Percentiles rank a stretch among this genome's conserved stretches.
These are phyloP conservation scores for Boletus sp. DNA, from an alignment of 768 basidiomycete genomes.

Conservation along the genomic window DNA sequence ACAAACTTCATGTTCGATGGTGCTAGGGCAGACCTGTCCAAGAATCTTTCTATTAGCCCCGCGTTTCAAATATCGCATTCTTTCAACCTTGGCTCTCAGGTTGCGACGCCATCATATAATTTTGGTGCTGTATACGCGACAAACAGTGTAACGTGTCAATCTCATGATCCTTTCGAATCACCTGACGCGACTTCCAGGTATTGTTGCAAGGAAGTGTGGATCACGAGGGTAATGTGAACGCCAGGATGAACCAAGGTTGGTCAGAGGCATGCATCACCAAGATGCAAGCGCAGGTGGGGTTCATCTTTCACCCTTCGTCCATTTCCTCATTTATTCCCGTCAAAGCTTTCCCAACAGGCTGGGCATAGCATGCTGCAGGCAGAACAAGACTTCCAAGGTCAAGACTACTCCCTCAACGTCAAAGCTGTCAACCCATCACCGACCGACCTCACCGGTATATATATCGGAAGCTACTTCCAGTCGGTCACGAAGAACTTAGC, in stretches of 20 bases:
- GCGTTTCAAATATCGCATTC: conserved; percentile 98
- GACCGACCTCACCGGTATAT: conserved; percentile 85
- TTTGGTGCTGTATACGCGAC: conserved; percentile 93
- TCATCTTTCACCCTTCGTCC: neutral
- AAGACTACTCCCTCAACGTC: conserved; percentile 80
- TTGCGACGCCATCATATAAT: conserved; percentile 84
- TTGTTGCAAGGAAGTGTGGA: conserved; percentile 94
- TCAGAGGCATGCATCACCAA: conserved; percentile 74
- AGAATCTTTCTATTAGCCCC: conserved; percentile 90
- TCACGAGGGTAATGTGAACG: conserved; percentile 88
- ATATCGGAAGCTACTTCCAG: conserved; percentile 88
- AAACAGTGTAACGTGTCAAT: conserved; percentile 51
- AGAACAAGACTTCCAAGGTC: conserved; percentile 91
- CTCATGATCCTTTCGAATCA: conserved; percentile 15
- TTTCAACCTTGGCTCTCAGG: conserved; percentile 86
- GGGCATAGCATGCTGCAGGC: conserved; percentile 91
- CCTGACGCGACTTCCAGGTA: conserved; percentile 48
- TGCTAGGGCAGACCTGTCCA: conserved; percentile 92
- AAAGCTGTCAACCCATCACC: conserved; percentile 93
- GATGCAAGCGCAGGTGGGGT: conserved; percentile 78
- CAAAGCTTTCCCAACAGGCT: conserved; percentile 67
- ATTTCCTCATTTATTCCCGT: conserved; percentile 9
- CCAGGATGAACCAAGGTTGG: conserved; percentile 90
- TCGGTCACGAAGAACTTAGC: conserved; percentile 90
- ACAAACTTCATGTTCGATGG: conserved; percentile 98